phyloP scores from a whole-genome alignment of 78 protist genomes.

The Dictyostelium citrinum region DNA sequence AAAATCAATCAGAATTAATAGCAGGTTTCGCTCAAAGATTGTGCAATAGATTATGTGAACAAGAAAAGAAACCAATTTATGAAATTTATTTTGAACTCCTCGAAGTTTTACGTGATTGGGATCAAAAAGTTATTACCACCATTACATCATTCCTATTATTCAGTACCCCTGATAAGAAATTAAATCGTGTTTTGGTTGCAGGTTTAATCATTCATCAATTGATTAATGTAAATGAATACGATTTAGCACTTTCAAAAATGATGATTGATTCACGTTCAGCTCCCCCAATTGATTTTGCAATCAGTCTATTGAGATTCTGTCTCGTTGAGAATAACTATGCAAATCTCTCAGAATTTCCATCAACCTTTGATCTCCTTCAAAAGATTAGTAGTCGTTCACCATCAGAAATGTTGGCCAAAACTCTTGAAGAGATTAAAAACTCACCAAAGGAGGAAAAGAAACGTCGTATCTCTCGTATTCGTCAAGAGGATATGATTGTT shows the following conservation, averaged over 20 bases:
- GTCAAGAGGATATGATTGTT: conserved; percentile 47
- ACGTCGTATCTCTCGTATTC: conserved; percentile 48
- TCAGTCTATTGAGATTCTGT: conserved; percentile 30
- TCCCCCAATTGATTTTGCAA: conserved; percentile 55
- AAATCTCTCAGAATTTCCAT: conserved; percentile 27
- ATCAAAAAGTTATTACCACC: conserved; percentile 19
- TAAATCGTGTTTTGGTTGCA: conserved; percentile 35
- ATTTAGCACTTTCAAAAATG: conserved; percentile 50
- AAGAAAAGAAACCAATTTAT: conserved; percentile 54
- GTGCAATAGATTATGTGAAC: conserved; percentile 12
- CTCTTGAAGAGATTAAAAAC: conserved; percentile 34
- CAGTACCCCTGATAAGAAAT: conserved; percentile 40
- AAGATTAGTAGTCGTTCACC: conserved; percentile 37
- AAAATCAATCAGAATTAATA: background rate
- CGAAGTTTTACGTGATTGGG: conserved; percentile 57
- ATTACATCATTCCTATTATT: conserved; percentile 47
- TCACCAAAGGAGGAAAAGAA: conserved; percentile 58
- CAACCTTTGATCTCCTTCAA: conserved; percentile 47
- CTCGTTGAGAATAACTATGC: conserved; percentile 43
- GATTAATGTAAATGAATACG: conserved; percentile 79
- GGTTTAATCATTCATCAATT: conserved; percentile 80
- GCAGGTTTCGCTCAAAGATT: conserved; percentile 38
- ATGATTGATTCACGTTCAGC: conserved; percentile 9
- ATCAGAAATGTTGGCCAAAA: conserved; percentile 26
- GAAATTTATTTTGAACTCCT: conserved; percentile 71